These are phyloP conservation scores for Teratosphaeria gauchensis DNA, from an alignment of 2,329 filamentous ascomycete species.

Conservation along the genomic window DNA sequence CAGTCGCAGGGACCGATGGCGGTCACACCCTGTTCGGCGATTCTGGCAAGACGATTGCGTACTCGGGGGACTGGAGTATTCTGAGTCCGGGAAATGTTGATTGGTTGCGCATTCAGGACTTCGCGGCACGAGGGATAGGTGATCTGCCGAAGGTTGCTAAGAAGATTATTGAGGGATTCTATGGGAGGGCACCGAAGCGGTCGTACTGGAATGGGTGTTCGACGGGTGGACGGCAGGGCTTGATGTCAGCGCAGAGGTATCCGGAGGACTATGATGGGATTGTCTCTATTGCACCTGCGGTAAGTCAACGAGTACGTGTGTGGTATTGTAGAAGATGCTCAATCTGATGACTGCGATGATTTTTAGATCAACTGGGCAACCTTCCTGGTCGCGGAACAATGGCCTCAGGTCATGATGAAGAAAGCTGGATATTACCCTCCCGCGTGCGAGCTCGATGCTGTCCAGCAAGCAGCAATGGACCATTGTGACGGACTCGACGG, in stretches of 20 bases:
- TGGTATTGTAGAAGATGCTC: not conserved
- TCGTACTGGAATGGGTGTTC: conserved; percentile 32
- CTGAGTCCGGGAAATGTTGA: conserved; percentile 23
- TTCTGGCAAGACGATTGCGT: not conserved
- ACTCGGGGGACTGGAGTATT: conserved; percentile 10
- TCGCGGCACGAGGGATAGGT: conserved; percentile 19
- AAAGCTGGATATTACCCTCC: conserved; percentile 18
- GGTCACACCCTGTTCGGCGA: conserved; percentile 8
- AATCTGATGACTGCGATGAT: not conserved
- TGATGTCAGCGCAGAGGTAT: conserved; percentile 30
- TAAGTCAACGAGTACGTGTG: not conserved
- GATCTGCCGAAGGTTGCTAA: conserved; percentile 27
- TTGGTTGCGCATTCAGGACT: conserved; percentile 23
- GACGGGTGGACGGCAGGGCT: conserved; percentile 29
- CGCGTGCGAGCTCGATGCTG: conserved; percentile 28
- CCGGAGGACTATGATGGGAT: conserved; percentile 33
- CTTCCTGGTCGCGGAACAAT: conserved; percentile 21
- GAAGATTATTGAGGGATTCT: conserved; percentile 21
- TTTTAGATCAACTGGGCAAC: conserved; percentile 25
- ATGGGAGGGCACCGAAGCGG: conserved; percentile 22
- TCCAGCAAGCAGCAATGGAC: conserved; percentile 25
- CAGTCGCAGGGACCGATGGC: conserved; percentile 20
- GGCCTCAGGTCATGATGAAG: conserved; percentile 25
- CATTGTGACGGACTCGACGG: conserved; percentile 31
- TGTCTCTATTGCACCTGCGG: conserved; percentile 29